These are phyloP conservation scores for Rhodotorula graminis DNA, from an alignment of 768 basidiomycete genomes.

Conservation along the genomic window DNA sequence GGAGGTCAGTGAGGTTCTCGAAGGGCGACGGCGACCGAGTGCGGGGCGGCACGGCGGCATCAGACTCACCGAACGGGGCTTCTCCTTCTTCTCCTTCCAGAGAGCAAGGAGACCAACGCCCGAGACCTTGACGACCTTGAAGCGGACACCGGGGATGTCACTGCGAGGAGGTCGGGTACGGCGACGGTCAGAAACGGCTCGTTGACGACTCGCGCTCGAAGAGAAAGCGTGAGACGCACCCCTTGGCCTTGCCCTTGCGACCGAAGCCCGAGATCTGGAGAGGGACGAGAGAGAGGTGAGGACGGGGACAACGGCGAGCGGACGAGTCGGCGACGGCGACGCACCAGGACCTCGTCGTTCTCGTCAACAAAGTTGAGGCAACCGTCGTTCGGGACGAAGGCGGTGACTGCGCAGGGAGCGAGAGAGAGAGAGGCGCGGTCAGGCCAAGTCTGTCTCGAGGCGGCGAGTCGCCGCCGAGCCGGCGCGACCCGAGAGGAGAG, in stretches of 20 bases:
- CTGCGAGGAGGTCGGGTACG: slow-evolving; percentile 12
- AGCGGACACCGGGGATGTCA: slow-evolving; percentile 96
- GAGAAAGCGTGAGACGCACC: neutral
- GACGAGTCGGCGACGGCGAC: neutral
- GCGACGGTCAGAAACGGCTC: too few species aligned
- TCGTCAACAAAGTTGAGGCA: slow-evolving; percentile 98
- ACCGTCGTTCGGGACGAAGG: slow-evolving; percentile 94
- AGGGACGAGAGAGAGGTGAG: neutral
- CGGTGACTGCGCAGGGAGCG: slow-evolving; percentile 60
- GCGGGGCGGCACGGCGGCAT: too few species aligned
- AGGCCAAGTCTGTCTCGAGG: neutral
- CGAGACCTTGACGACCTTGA: slow-evolving; percentile 99
- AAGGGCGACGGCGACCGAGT: too few species aligned
- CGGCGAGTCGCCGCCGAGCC: too few species aligned
- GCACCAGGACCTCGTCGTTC: slow-evolving; percentile 53
- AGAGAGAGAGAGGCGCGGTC: neutral
- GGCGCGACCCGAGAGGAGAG: too few species aligned
- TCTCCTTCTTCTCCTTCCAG: slow-evolving; percentile 40
- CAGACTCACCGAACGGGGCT: slow-evolving; percentile 40
- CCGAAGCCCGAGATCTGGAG: slow-evolving; percentile 88
- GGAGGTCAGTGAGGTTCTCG: too few species aligned
- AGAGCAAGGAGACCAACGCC: slow-evolving; percentile 75
- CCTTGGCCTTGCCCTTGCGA: slow-evolving; percentile 99
- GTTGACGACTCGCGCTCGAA: too few species aligned
- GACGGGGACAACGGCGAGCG: too few species aligned